Conservation (phyloP, 192 early-diverging fungal genomes). For the Helicostylum pulchrum region DNA sequence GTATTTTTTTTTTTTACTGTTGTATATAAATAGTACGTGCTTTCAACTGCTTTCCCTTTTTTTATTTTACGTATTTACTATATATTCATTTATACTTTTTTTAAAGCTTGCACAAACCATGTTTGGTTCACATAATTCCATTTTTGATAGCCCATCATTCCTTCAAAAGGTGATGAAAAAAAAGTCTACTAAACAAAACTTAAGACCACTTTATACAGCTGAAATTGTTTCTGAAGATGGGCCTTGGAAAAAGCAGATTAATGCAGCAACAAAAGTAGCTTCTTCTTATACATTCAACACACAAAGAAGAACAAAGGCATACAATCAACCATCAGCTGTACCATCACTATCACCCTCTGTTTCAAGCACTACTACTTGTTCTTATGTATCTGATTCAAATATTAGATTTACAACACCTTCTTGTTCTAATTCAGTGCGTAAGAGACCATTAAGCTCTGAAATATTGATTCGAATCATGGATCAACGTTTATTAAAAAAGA, state of each 20-base stretch:
- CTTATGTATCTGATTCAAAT: constrained; percentile 2
- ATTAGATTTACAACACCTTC: background rate
- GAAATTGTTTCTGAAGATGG: constrained; percentile 2
- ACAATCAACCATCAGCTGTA: background rate
- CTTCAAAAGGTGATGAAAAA: constrained; percentile 13
- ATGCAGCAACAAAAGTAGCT: background rate
- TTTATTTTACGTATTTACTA: background rate
- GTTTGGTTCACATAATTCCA: constrained; percentile 1
- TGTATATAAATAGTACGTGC: background rate
- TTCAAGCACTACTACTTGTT: background rate
- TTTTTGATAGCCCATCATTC: constrained; percentile 18
- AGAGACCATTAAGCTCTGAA: constrained; percentile 18
- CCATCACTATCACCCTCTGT: background rate
- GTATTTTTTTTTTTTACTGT: background rate
- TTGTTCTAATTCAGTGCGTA: constrained; percentile 5
- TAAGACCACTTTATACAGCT: constrained; percentile 1
- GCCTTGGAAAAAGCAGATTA: background rate
- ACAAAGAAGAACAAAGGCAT: constrained; percentile 6
- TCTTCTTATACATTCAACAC: background rate
- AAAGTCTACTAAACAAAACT: constrained; percentile 3
- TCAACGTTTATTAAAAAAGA: constrained; percentile 5
- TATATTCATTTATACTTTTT: background rate
- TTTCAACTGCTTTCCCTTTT: background rate
- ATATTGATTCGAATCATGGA: constrained; percentile 9
- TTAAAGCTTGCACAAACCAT: background rate